These are phyloP conservation scores for Myriosclerotinia curreyana DNA, from an alignment of 2,329 filamentous ascomycete species.

Conservation along the genomic window DNA sequence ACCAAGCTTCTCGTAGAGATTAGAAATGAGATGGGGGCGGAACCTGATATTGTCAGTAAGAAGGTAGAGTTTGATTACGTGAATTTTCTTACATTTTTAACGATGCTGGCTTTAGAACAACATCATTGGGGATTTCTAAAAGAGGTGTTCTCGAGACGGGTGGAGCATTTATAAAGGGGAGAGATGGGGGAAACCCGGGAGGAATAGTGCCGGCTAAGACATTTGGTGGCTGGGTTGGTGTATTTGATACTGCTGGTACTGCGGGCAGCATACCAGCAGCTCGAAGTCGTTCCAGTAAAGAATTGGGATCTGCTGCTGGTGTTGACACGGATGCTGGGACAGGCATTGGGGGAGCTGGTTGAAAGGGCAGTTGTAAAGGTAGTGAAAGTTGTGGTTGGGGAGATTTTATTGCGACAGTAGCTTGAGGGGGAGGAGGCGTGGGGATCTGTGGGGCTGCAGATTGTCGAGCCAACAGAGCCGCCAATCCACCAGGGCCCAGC, in stretches of 20 bases:
- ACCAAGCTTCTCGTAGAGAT: constrained; percentile 76
- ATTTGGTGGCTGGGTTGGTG: constrained; percentile 41
- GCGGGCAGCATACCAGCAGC: constrained; percentile 63
- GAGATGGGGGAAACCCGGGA: constrained; percentile 40
- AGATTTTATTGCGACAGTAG: constrained; percentile 46
- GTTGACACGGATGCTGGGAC: constrained; percentile 41
- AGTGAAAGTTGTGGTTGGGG: constrained; percentile 48
- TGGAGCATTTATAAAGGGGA: constrained; percentile 29
- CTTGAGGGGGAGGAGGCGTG: constrained; percentile 44
- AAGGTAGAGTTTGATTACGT: not conserved
- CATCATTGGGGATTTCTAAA: constrained; percentile 44
- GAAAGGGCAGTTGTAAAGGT: constrained; percentile 33
- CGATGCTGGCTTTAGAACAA: constrained; percentile 62
- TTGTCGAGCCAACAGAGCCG: constrained; percentile 55
- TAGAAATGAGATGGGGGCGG: constrained; percentile 69
- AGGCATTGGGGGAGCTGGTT: constrained; percentile 36
- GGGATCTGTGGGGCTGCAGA: constrained; percentile 50
- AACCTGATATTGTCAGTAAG: constrained; percentile 49
- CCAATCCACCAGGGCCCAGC: constrained; percentile 46
- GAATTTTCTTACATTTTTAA: constrained; percentile 64
- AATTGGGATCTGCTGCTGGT: constrained; percentile 43
- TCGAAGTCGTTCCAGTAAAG: constrained; percentile 64
- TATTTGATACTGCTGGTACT: constrained; percentile 42
- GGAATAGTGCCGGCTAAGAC: constrained; percentile 45
- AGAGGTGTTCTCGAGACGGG: constrained; percentile 32